A percentile compares a stretch with the other conserved stretches of the same genome.
These are phyloP conservation scores for Fusarium sulawesiense DNA, from an alignment of 2,329 filamentous ascomycete species.

Conservation along the genomic window DNA sequence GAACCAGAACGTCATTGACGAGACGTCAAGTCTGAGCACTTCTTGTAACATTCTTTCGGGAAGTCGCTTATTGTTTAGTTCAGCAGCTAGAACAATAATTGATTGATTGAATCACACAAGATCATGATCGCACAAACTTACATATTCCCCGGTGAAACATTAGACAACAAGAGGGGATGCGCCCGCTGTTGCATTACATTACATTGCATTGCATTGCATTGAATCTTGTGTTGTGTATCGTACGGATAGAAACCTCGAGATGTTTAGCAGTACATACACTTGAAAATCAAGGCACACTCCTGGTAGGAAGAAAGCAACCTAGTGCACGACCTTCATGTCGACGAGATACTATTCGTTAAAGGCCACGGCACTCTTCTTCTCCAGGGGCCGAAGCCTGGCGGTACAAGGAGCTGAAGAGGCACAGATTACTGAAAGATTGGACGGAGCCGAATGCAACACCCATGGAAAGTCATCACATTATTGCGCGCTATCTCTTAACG, in stretches of 20 bases:
- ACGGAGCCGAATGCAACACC: conserved; percentile 21
- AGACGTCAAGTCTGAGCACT: conserved; percentile 30
- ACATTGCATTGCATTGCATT: background rate
- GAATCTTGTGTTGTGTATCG: background rate
- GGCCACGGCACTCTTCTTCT: conserved; percentile 23
- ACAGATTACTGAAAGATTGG: conserved; percentile 19
- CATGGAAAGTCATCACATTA: conserved; percentile 13
- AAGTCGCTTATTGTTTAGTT: conserved; percentile 11
- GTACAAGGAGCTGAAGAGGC: conserved; percentile 37
- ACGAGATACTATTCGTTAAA: conserved; percentile 20
- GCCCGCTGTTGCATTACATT: conserved; percentile 10
- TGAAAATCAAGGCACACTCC: conserved; percentile 21
- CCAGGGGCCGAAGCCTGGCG: conserved; percentile 32
- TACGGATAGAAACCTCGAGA: background rate
- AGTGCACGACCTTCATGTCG: conserved; percentile 23
- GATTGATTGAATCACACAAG: conserved; percentile 12
- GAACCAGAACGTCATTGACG: conserved; percentile 34
- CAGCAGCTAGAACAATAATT: background rate
- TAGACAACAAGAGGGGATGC: conserved; percentile 11
- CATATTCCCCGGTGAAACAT: conserved; percentile 23
- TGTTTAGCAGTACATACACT: background rate
- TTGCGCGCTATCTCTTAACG: conserved; percentile 13
- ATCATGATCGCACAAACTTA: background rate
- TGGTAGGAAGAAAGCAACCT: background rate
- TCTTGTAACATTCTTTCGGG: conserved; percentile 24